Evolutionary conservation across 345 rosid genomes (phyloP), one percentile per base, ranked within the genome.

Genomic region (Arabidopsis arenosa): DNA sequence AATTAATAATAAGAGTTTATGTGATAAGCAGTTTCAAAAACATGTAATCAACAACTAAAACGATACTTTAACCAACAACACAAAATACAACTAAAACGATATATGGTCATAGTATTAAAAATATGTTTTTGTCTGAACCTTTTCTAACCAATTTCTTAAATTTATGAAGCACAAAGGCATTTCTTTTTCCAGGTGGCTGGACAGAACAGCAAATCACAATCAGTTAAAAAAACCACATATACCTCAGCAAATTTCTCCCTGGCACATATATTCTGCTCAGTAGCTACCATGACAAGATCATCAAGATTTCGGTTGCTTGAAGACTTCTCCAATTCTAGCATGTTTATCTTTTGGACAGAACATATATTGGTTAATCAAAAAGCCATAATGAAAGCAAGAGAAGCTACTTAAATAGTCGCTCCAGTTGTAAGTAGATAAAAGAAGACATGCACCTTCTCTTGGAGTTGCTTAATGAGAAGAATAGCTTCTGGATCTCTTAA

Each of bases 381-480:
- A 4, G 9, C 21, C 62, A 48, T 41, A 80, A 68, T 45, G 33
- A 54, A 76, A 41, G 41, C 30, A 44, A 76, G 48, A 36, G 39
- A 47, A 49, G 73, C 66, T 66, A 18, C 28, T 64, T 62, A 68
- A 18, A 35, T 67, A 56, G 23, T 30, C 11, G 30, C n/a, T 51
- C 15, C 8, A 51, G 40, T 54, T 62, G 64, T 37, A 28, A 41
- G 36, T 59, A 55, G 54, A 43, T 43, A 57, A 56, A 66, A 72
- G 72, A 43, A 32, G 57, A 79, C 63, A 69, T 45, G 65, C 65
- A 91, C 98, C 97, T 91, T 90, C 84, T 90, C 96, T 79, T 91
- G 89, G 57, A 93, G 97, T 84, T 87, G 93, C 80, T 88, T 87
- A 80, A 88, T 88, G 64, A 89, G 87, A 83, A 81, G 77, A 74